phyloP scores from a whole-genome alignment of 176 grass and related monocot genomes.

The Oryza meridionalis region DNA sequence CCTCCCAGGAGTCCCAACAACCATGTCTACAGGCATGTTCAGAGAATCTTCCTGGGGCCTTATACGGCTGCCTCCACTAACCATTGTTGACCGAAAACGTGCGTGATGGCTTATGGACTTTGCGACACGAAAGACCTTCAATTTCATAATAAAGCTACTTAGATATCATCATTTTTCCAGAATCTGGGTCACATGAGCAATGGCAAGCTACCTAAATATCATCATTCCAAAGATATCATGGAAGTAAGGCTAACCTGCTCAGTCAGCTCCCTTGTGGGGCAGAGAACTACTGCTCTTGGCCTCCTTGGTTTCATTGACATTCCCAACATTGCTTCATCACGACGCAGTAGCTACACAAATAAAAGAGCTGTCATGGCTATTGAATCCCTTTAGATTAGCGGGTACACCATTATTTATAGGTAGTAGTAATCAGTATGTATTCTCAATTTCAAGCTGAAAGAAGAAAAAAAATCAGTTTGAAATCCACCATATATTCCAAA shows the following conservation, averaged over 20 bases:
- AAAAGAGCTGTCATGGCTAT: not conserved
- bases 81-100: conserved; percentile 83
- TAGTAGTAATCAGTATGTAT: not conserved
- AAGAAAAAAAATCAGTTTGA: not conserved
- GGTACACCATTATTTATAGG: too few species aligned
- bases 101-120: conserved; percentile 97
- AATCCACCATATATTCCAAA: not conserved
- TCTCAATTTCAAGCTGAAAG: not conserved
- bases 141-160: conserved; percentile 18
- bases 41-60: conserved; percentile 93
- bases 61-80: conserved; percentile 86
- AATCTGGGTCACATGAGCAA: conserved; percentile 7
- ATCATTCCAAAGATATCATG: conserved; percentile 18
- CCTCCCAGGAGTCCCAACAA: conserved; percentile 93
- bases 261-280: conserved; percentile 89
- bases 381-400: not conserved
- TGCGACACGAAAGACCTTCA: conserved; percentile 85
- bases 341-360: conserved; percentile 68
- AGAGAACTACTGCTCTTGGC: conserved; percentile 83
- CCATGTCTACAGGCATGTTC: conserved; percentile 87
- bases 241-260: conserved; percentile 70
- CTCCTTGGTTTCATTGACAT: conserved; percentile 87
- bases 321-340: conserved; percentile 71
- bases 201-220: not conserved
- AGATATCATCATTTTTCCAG: not conserved